phyloP scores from a whole-genome alignment of 352 stramenopile genomes.

The Phytophthora boehmeriae region DNA sequence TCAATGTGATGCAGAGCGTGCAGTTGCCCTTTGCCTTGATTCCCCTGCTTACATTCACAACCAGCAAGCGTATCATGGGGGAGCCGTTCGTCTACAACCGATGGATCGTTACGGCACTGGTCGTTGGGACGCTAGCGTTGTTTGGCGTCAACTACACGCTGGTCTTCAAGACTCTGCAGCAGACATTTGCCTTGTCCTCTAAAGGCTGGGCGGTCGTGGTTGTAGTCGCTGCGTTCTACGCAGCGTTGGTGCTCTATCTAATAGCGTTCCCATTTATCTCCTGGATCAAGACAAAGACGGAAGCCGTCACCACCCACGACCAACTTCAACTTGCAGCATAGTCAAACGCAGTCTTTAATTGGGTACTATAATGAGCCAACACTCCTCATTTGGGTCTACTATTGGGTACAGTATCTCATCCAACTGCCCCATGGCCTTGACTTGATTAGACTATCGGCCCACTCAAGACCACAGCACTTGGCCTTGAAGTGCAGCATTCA shows the following conservation, averaged over 20 bases:
- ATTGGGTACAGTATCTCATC: too few relatives aligned
- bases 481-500: constrained; percentile 31
- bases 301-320: neutral
- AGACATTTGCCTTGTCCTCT: constrained; percentile 30
- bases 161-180: constrained; percentile 56
- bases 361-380: neutral
- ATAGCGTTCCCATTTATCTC: constrained; percentile 26
- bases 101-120: constrained; percentile 33
- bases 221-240: constrained; percentile 20
- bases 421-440: constrained; percentile 13
- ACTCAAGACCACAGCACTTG: neutral
- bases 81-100: constrained; percentile 29
- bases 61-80: constrained; percentile 70
- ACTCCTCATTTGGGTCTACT: too few relatives aligned
- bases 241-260: constrained; percentile 22
- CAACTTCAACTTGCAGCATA: neutral
- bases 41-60: constrained; percentile 82
- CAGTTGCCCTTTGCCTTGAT: constrained; percentile 89
- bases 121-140: constrained; percentile 48
- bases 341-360: neutral
- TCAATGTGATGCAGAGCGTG: constrained; percentile 91
- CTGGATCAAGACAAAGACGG: constrained; percentile 13
- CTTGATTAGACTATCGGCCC: constrained; percentile 8
- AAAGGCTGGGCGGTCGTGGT: constrained; percentile 19
- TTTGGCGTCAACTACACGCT: constrained; percentile 71